Base-by-base conservation (phyloP, 345 rosid species). In the Gossypium stocksii region DNA sequence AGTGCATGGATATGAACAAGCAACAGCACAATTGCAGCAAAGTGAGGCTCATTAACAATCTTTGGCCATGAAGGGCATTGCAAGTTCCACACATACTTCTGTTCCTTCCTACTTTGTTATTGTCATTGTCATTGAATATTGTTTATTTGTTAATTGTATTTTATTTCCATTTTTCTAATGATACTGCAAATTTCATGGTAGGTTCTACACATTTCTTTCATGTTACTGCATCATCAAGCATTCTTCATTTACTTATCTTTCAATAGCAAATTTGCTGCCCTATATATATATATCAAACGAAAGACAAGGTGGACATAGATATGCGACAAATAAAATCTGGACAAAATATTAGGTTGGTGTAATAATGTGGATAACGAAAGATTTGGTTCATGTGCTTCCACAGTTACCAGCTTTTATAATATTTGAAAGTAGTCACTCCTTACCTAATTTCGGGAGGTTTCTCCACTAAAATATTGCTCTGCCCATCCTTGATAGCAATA, bases 31-130 rank as follows among this genome's bases (percentile, higher is more conserved):
- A 34, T 73, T 87, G 87, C 93, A 87, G 89, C 85, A 90, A 80
- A 92, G 85, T 69, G 97, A 91, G 68, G 96, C 83, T 91, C 77
- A 70, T 93, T 56, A 83, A 89, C 65, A 88, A 83, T 61, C 91
- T 95, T 51, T 46, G 92, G 91, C 77, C 99, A 91, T 78, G 80
- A 91, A 71, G 84, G 91, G 99, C 79, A 89, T 95, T 73, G 89
- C 87, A 12, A 97, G 93, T 83, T 84, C 91, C 80, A 85, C 87
- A 80, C 87, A 91, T 15, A 87, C 78, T 81, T 95, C 64, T 82
- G 77, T n/a, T 78, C 87, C 25, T 87, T 93, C 80, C 73, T 91
- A 97, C 93, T 34, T 34, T 34, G 38, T 34, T 34, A 34, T 4
- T 34, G 4, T 34, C 38, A 84, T 34, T 48, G 75, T 54, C 19